Base-by-base conservation (phyloP, 805 yeast species). In the Myxozyma kluyveri region DNA sequence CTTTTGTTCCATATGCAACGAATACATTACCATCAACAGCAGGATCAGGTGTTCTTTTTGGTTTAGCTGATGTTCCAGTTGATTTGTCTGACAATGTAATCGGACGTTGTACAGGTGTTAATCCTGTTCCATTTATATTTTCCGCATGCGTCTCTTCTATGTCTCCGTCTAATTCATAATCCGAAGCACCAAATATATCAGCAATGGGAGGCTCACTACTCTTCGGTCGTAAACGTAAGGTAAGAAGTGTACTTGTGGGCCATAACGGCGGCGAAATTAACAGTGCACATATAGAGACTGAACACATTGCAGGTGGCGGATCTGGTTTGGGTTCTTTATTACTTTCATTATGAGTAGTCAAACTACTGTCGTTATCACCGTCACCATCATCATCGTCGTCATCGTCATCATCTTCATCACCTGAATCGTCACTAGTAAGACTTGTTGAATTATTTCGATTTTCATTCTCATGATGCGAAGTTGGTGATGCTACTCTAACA, bases 251-350 rank as follows among this genome's bases (percentile, higher is more conserved):
- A 23, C 45, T 26, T n/a, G 39, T 35, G 3, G 59, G 59, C 57
- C 56, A 55, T 26, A 55, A 29, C 3, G 57, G 54, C 21, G 59
- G 58, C 12, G 59, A 55, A 4, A 55, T 23, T 3, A 55, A 39
- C 46, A 47, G 37, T 17, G 49, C 44, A 21, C 49, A 37, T 21
- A 53, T 35, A 10, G 41, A 26, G 17, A 51, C 49, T 32, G 45
- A 46, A 3, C 33, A 43, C 31, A 5, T 19, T 6, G 54, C 50
- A 9, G 17, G 6, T n/a, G 17, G 31, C 35, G 33, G 19, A 17
- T 31, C 41, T 7, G 14, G 19, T 27, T 17, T 18, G n/a, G 42
- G 35, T 31, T 14, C 43, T 37, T 4, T 38, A 31, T 17, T 37
- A 6, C 17, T 45, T 43, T 7, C n/a, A 7, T 37, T 37, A 10